Conservation (phyloP, 2,329 filamentous ascomycete species). For the Phyllosticta paracitricarpa region DNA sequence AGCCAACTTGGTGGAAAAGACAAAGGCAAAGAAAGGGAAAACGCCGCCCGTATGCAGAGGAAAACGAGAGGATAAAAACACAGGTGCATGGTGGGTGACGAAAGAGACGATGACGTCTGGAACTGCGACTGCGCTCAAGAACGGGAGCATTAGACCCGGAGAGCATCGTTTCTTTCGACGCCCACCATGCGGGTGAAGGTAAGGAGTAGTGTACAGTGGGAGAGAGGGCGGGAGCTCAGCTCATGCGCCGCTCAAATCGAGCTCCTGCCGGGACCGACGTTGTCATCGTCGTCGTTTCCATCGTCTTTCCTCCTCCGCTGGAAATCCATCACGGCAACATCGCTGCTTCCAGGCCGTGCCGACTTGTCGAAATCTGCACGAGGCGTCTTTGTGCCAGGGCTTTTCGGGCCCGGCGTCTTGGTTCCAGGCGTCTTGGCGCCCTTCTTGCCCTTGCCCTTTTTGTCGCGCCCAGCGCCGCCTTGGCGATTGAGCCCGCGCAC, state of each 20-base stretch:
- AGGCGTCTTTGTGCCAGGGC: neutral
- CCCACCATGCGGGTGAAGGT: neutral
- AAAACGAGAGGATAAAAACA: neutral
- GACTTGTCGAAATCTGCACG: neutral
- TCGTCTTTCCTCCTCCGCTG: neutral
- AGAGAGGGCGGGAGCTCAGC: neutral
- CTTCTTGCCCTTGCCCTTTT: constrained; percentile 2
- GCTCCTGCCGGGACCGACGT: neutral
- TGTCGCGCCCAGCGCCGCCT: constrained; percentile 8
- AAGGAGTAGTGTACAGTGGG: neutral
- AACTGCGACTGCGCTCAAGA: too few species aligned
- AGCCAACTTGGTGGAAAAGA: neutral
- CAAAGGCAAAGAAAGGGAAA: neutral
- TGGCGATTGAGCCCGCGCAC: constrained; percentile 50
- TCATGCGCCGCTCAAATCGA: neutral
- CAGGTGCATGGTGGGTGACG: neutral
- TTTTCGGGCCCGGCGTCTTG: neutral
- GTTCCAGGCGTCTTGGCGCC: neutral
- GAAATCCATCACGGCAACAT: neutral
- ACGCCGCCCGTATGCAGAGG: neutral
- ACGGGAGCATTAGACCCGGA: too few species aligned
- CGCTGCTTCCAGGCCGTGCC: neutral
- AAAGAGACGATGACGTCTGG: too few species aligned
- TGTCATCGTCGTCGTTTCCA: neutral
- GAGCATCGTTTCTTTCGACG: neutral